Evolutionary conservation across 176 grass and related monocot genomes (phyloP).

Genomic region (Aegilops sharonensis): DNA sequence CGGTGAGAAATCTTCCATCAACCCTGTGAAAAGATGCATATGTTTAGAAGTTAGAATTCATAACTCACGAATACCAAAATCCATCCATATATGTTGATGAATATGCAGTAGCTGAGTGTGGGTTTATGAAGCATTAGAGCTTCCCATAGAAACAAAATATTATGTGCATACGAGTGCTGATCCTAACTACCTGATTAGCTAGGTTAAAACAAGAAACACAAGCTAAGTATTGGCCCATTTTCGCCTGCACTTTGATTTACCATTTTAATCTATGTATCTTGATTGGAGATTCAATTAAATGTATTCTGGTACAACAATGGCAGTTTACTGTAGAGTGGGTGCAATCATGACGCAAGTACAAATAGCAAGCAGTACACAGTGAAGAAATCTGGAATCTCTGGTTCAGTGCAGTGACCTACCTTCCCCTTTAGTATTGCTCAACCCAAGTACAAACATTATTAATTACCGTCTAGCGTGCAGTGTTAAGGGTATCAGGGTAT

Average conservation of each 20-base stretch:
- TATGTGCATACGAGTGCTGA: neutral
- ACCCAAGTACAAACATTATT: neutral
- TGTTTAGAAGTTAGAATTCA: neutral
- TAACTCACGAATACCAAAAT: neutral
- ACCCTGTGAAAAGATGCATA: slow-evolving; percentile 29
- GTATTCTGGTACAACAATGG: neutral
- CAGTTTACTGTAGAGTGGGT: neutral
- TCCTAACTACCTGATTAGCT: neutral
- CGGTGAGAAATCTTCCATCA: slow-evolving; percentile 46
- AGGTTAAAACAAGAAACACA: slow-evolving; percentile 10
- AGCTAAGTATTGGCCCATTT: neutral
- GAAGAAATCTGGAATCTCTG: neutral
- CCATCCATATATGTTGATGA: neutral
- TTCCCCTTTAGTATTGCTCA: neutral
- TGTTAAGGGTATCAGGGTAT: neutral
- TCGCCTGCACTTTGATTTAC: neutral
- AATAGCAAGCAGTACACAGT: neutral
- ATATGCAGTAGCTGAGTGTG: neutral
- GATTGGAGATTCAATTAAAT: neutral
- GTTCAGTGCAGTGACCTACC: neutral
- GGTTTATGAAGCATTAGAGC: neutral
- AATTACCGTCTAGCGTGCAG: neutral
- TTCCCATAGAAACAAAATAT: neutral
- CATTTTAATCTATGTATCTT: neutral
- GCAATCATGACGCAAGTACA: neutral